A percentile compares a stretch with the other conserved stretches of the same genome.
phyloP scores from a whole-genome alignment of 2,329 filamentous ascomycete species.

The Ophiostoma tasmaniense region DNA sequence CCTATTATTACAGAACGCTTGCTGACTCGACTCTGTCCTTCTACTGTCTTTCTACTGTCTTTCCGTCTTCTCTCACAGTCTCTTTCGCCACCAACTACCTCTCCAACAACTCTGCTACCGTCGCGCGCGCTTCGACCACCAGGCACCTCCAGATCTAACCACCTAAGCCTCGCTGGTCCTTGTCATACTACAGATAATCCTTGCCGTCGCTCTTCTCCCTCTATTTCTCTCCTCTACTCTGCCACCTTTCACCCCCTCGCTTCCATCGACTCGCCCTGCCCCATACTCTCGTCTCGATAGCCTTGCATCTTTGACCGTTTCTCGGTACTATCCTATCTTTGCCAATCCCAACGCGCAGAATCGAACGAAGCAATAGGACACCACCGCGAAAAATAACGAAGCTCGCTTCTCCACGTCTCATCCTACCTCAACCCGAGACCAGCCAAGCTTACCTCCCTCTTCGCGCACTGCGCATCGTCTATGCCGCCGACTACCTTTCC shows the following conservation, averaged over 20 bases:
- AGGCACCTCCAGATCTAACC: not conserved
- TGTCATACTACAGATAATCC: not conserved
- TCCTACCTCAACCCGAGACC: too few species aligned
- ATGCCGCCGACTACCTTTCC: not conserved
- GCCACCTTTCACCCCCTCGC: not conserved
- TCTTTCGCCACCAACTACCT: not conserved
- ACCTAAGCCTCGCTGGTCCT: not conserved
- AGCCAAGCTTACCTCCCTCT: not conserved
- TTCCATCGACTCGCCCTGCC: not conserved
- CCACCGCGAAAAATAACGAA: too few species aligned
- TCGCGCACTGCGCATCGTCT: slow-evolving; percentile 4
- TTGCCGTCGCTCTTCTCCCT: not conserved
- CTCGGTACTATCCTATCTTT: not conserved
- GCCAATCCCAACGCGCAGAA: not conserved
- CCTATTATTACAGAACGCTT: not conserved
- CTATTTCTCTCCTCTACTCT: not conserved
- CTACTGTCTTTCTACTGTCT: not conserved
- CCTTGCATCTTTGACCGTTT: not conserved
- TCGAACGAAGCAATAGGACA: not conserved
- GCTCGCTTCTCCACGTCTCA: not conserved
- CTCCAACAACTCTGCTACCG: not conserved
- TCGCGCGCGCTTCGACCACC: slow-evolving; percentile 15
- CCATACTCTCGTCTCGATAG: not conserved
- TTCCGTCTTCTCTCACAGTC: not conserved
- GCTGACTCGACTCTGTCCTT: not conserved